Conservation (phyloP, 108 stramenopile species). For the Discostella stelligeroides region DNA sequence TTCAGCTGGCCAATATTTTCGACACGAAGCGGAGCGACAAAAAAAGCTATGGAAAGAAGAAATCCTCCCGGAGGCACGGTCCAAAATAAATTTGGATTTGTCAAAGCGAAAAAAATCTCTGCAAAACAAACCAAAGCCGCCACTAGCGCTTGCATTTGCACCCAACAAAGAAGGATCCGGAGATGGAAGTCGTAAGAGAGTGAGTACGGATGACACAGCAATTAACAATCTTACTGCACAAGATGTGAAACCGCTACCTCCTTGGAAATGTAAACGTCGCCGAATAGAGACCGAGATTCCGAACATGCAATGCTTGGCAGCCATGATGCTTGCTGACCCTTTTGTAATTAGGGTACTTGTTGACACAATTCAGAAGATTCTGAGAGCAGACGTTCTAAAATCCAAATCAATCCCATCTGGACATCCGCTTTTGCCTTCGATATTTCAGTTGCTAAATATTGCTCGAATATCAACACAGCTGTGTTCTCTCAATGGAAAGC, state of each 20-base stretch:
- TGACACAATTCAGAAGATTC: constrained; percentile 65
- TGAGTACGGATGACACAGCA: constrained; percentile 36
- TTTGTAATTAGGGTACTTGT: constrained; percentile 79
- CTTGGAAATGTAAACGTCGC: constrained; percentile 58
- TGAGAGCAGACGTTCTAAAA: constrained; percentile 59
- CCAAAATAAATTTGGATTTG: constrained; percentile 56
- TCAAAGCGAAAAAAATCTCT: constrained; percentile 58
- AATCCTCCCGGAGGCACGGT: constrained; percentile 66
- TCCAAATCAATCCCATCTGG: constrained; percentile 61
- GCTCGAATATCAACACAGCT: constrained; percentile 75
- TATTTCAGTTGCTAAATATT: constrained; percentile 82
- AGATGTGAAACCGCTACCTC: constrained; percentile 51
- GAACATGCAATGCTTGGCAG: constrained; percentile 80
- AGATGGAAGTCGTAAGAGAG: constrained; percentile 11
- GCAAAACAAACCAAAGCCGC: constrained; percentile 57
- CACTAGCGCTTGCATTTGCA: constrained; percentile 47
- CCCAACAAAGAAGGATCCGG: constrained; percentile 21
- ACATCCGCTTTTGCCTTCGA: constrained; percentile 66
- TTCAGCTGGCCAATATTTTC: constrained; percentile 78
- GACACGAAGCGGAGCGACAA: constrained; percentile 79
- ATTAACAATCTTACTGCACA: constrained; percentile 45
- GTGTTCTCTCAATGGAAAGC: constrained; percentile 72
- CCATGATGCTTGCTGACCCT: constrained; percentile 87
- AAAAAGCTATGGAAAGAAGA: constrained; percentile 74
- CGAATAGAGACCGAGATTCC: constrained; percentile 59